Evolutionary conservation across 352 stramenopile genomes (phyloP).

Genomic region (Achlya hypogyna): DNA sequence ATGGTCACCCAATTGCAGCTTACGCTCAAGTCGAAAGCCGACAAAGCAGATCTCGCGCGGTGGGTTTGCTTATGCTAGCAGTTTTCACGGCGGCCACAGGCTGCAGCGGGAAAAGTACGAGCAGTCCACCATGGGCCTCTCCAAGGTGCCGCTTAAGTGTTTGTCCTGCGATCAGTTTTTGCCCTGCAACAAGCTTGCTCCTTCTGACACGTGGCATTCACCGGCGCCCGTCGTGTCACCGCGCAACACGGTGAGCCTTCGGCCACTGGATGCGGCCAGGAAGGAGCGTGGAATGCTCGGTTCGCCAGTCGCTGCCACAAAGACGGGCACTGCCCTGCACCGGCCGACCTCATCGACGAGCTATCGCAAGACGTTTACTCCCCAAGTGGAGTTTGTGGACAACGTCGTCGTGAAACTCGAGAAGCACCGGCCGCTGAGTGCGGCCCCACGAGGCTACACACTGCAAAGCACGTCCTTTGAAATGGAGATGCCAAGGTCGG

Average conservation of each 20-base stretch:
- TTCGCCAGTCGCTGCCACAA: too few relatives aligned
- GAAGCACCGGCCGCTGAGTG: neutral
- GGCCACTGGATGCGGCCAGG: neutral
- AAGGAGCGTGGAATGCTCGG: neutral
- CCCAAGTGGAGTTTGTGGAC: slow-evolving; percentile 4
- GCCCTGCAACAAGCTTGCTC: neutral
- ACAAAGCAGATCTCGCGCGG: neutral
- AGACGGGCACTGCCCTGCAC: too few relatives aligned
- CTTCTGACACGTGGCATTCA: neutral
- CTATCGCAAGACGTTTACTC: neutral
- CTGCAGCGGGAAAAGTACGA: neutral
- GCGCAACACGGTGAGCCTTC: neutral
- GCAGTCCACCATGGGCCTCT: neutral
- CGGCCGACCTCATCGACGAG: neutral
- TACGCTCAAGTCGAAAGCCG: slow-evolving; percentile 2
- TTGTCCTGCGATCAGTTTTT: slow-evolving; percentile 11
- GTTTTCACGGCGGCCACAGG: neutral
- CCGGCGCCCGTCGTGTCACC: neutral
- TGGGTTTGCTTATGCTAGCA: neutral
- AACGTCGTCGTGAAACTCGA: neutral
- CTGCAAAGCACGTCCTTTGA: neutral
- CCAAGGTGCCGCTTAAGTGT: slow-evolving; percentile 7
- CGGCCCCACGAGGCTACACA: neutral
- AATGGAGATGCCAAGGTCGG: neutral
- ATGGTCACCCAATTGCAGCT: neutral